A percentile compares a stretch with the other conserved stretches of the same genome.
Evolutionary conservation across 257 asterid genomes (phyloP).

Genomic region (Solanum chilense): DNA sequence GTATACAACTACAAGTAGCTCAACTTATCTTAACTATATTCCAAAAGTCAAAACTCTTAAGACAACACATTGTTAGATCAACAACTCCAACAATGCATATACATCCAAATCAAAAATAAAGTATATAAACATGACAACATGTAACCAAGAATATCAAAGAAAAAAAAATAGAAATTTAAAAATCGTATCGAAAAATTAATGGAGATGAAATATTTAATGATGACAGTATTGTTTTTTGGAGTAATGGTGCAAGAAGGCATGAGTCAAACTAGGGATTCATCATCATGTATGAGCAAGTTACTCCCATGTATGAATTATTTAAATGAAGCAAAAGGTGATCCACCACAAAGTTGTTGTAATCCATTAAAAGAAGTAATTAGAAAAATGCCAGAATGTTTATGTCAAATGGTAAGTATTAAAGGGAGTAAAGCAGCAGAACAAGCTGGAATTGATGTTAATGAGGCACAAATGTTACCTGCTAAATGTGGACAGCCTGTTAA

Average conservation of each 20-base stretch:
- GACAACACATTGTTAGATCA: not conserved
- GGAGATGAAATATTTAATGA: not conserved
- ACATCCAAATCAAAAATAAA: not conserved
- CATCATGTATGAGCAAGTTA: slow-evolving; percentile 41
- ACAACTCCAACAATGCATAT: not conserved
- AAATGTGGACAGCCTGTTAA: slow-evolving; percentile 73
- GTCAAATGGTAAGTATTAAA: slow-evolving; percentile 45
- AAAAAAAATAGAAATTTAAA: rapidly evolving
- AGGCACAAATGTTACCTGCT: slow-evolving; percentile 69
- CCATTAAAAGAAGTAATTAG: slow-evolving; percentile 40
- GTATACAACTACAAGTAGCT: not conserved
- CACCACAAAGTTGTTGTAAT: slow-evolving; percentile 61
- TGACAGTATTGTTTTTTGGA: not conserved
- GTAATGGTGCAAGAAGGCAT: not conserved
- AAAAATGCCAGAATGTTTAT: slow-evolving; percentile 67
- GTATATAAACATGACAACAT: not conserved
- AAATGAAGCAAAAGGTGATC: slow-evolving; percentile 24
- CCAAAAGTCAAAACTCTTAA: not conserved
- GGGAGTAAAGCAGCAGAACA: slow-evolving; percentile 62
- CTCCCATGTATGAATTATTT: slow-evolving; percentile 58
- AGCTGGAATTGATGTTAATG: slow-evolving; percentile 48
- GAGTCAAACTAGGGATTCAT: not conserved
- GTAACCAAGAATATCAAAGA: not conserved
- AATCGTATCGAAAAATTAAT: not conserved
- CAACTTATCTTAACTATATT: not conserved